phyloP scores from a whole-genome alignment of 2,329 filamentous ascomycete species.

The Seiridium unicorne region DNA sequence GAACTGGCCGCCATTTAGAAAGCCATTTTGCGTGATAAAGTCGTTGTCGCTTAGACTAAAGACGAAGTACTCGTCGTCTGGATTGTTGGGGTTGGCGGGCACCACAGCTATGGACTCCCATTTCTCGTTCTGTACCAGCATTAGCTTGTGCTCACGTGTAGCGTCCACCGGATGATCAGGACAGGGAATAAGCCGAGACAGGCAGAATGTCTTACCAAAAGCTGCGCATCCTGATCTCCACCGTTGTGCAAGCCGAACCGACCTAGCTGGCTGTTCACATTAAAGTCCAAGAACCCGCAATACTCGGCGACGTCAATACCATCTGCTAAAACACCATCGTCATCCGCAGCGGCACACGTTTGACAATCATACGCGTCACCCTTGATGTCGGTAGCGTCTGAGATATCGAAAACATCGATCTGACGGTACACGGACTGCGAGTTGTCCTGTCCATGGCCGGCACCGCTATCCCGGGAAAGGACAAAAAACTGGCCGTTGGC shows the following conservation, averaged over 20 bases:
- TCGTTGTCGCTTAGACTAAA: slow-evolving; percentile 71
- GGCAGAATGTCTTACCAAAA: slow-evolving; percentile 38
- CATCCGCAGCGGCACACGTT: slow-evolving; percentile 23
- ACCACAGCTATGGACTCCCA: slow-evolving; percentile 70
- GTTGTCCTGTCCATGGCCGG: slow-evolving; percentile 54
- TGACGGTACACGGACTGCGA: slow-evolving; percentile 63
- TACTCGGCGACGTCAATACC: slow-evolving; percentile 58
- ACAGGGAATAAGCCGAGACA: background rate
- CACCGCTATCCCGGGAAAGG: slow-evolving; percentile 60
- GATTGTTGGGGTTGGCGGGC: slow-evolving; percentile 48
- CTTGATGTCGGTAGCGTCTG: slow-evolving; percentile 59
- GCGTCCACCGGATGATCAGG: background rate
- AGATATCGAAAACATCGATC: slow-evolving; percentile 67
- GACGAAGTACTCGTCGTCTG: slow-evolving; percentile 61
- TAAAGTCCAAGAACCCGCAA: slow-evolving; percentile 68
- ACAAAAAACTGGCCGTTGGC: slow-evolving; percentile 64
- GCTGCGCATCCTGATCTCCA: slow-evolving; percentile 51
- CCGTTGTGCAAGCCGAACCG: slow-evolving; percentile 70
- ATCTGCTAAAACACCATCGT: slow-evolving; percentile 50
- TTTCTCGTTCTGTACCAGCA: slow-evolving; percentile 59
- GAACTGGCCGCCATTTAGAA: slow-evolving; percentile 56
- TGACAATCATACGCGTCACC: slow-evolving; percentile 36
- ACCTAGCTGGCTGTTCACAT: slow-evolving; percentile 61
- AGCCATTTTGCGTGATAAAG: slow-evolving; percentile 69
- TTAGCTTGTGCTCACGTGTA: too few relatives aligned